Conservation (phyloP, 1,139 yeast genomes). For the Lipomyces yarrowii region DNA sequence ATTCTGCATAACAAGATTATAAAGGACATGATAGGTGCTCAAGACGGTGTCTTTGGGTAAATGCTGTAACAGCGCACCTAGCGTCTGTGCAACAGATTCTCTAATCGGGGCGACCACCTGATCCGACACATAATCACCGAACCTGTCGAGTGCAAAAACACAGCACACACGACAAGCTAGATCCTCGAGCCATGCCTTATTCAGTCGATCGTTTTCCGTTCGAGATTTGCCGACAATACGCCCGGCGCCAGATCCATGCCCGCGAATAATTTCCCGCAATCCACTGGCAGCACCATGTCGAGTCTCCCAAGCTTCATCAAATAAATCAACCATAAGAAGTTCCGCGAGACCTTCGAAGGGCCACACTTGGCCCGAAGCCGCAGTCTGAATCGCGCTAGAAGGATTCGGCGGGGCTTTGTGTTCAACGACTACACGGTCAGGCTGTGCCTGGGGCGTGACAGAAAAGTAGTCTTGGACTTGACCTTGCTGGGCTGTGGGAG, state of each 20-base stretch:
- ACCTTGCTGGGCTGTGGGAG: background rate
- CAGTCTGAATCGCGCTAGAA: slow-evolving; percentile 65
- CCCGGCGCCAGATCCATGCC: slow-evolving; percentile 88
- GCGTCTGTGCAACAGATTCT: slow-evolving; percentile 93
- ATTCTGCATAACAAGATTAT: slow-evolving; percentile 68
- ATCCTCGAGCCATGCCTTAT: slow-evolving; percentile 78
- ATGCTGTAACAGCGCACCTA: slow-evolving; percentile 84
- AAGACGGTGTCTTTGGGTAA: slow-evolving; percentile 57
- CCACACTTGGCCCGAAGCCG: slow-evolving; percentile 83
- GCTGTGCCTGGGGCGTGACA: slow-evolving; percentile 78
- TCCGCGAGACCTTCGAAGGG: slow-evolving; percentile 98
- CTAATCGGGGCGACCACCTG: slow-evolving; percentile 98
- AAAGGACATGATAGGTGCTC: slow-evolving; percentile 66
- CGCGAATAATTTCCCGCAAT: slow-evolving; percentile 78
- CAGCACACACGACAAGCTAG: slow-evolving; percentile 84
- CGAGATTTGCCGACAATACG: slow-evolving; percentile 65
- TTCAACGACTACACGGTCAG: slow-evolving; percentile 82
- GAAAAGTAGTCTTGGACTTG: slow-evolving; percentile 44
- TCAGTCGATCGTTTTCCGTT: slow-evolving; percentile 65
- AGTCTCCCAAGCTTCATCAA: slow-evolving; percentile 88
- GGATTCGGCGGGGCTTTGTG: slow-evolving; percentile 70
- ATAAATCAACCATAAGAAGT: slow-evolving; percentile 73
- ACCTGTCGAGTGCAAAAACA: slow-evolving; percentile 87
- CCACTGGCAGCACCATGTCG: slow-evolving; percentile 97
- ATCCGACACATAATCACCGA: slow-evolving; percentile 96